Evolutionary conservation across 257 asterid genomes (phyloP).

Genomic region (Solanum pennellii): DNA sequence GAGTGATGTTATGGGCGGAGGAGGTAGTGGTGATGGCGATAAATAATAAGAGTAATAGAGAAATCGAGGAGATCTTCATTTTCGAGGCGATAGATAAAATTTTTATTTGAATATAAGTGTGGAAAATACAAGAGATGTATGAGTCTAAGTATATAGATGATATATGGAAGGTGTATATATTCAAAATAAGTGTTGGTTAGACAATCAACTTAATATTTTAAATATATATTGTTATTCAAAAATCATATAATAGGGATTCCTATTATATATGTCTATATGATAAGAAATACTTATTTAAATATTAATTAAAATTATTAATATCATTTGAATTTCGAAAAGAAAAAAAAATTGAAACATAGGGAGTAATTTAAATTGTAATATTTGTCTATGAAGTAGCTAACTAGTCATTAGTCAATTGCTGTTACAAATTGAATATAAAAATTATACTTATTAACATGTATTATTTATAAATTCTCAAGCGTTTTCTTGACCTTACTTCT

Average conservation of each 20-base stretch:
- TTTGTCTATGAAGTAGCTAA: neutral
- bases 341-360: neutral
- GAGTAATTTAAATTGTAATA: neutral
- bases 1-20: constrained; percentile 64
- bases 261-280: neutral
- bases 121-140: neutral
- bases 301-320: too few species aligned
- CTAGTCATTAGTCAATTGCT: neutral
- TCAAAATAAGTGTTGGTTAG: neutral
- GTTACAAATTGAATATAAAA: neutral
- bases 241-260: neutral
- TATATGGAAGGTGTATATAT: neutral
- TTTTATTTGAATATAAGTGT: neutral
- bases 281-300: too few species aligned
- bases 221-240: too few species aligned
- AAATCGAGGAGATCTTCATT: neutral
- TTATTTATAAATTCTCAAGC: neutral
- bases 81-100: neutral
- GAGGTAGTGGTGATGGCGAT: constrained; percentile 14
- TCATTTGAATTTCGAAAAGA: too few species aligned
- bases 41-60: neutral
- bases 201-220: too few species aligned
- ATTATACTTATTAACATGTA: neutral
- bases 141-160: too few species aligned
- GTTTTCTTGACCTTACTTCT: neutral